These are phyloP conservation scores for Trichodelitschia bisporula DNA, from an alignment of 495 filamentous ascomycete genomes.

Conservation along the genomic window DNA sequence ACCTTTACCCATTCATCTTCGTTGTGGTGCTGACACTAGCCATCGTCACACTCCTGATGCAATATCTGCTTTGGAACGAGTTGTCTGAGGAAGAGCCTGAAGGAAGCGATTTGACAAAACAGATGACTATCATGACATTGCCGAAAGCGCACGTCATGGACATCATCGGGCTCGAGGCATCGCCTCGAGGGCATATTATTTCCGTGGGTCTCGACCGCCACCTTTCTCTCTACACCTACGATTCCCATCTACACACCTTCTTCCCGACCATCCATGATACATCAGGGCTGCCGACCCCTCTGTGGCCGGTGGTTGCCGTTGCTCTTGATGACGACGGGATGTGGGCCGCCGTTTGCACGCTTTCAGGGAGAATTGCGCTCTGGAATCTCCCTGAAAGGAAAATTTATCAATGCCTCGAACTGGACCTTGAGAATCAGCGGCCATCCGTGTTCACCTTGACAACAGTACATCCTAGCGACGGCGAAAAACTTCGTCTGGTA, in stretches of 20 bases:
- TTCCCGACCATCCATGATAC: conserved; percentile 15
- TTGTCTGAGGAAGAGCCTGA: conserved; percentile 13
- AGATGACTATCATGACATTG: conserved; percentile 33
- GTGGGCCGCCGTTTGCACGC: conserved; percentile 38
- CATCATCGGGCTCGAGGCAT: conserved; percentile 31
- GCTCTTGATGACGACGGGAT: conserved; percentile 32
- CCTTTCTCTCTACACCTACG: conserved; percentile 28
- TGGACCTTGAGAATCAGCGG: conserved; percentile 24
- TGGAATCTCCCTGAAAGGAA: conserved; percentile 29
- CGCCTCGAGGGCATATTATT: conserved; percentile 31
- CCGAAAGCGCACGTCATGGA: conserved; percentile 34
- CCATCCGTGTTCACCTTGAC: conserved; percentile 34
- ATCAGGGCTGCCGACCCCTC: conserved; percentile 11
- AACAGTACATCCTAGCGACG: conserved; percentile 4
- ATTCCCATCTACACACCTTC: conserved; percentile 12
- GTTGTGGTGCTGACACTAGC: conserved; percentile 27
- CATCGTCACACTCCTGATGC: conserved; percentile 36
- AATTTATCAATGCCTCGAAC: conserved; percentile 21
- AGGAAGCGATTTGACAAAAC: conserved; percentile 4
- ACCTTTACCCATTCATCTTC: conserved; percentile 29
- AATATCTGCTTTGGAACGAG: conserved; percentile 34
- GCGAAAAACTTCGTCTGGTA: conserved; percentile 23
- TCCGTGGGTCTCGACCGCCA: conserved; percentile 38
- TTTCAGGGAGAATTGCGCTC: conserved; percentile 25
- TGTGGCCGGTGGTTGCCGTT: conserved; percentile 33